Base-by-base conservation (phyloP, 1,284 basidiomycete genomes). In the Fomitiporia mediterranea region DNA sequence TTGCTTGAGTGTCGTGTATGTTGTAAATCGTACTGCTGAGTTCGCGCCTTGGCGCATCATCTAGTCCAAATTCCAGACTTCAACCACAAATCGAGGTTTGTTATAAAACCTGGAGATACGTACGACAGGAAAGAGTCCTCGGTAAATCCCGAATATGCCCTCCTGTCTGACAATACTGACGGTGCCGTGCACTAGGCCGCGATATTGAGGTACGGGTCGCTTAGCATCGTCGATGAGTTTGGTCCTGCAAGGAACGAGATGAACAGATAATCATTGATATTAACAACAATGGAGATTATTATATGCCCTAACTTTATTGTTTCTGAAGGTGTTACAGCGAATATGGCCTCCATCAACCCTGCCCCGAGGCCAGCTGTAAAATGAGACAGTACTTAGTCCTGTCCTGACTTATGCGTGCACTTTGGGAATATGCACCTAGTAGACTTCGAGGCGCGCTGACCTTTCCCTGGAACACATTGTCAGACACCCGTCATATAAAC, bases 41-140 rank as follows among this genome's bases (percentile, higher is more conserved):
- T 98, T 98, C 35, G 94, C 94, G 19, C 94, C 94, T 82, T 99
- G 96, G 38, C 95, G 86, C 81, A 98, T 89, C 85, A 97, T 93
- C 92, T 94, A 65, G 35, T n/a, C 54, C 25, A 17, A 49, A 38
- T 34, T 30, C 38, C n/a, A 40, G 11, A 47, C 49, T 25, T 52
- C 50, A 35, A 48, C 13, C 17, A 4, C 57, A 34, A 55, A 30
- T 21, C 32, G 25, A 37, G 15, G 3, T 8, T n/a, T 13, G 17
- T 35, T 21, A 62, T n/a, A 38, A 23, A 8, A 27, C 25, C 21
- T 23, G 48, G 50, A 30, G 8, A 48, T 34, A 81, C 86, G 61
- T 69, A 93, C 93, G 51, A 98, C 95, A 3, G 97, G 94, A 65
- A 95, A 91, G 1, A 98, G 74, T 13, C 97, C 97, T 52, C 95